phyloP scores from a whole-genome alignment of 352 stramenopile species.

The Phytophthora lateralis region DNA sequence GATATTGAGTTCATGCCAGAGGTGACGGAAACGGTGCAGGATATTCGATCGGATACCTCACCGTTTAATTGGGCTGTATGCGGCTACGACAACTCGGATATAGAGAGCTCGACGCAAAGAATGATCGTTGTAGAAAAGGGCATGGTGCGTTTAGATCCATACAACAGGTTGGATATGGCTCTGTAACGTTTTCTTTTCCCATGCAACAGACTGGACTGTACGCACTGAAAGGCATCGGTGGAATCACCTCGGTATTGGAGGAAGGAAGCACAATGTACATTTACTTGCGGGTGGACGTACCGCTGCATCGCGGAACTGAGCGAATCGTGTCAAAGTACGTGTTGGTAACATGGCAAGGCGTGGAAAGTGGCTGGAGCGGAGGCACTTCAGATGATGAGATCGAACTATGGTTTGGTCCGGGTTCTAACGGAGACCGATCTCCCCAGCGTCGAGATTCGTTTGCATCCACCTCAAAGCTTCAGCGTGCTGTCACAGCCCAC shows the following conservation, averaged over 20 bases:
- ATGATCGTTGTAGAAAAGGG: constrained; percentile 86
- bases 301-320: constrained; percentile 79
- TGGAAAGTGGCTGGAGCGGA: constrained; percentile 47
- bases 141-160: constrained; percentile 58
- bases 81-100: constrained; percentile 73
- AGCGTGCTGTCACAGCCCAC: constrained; percentile 79
- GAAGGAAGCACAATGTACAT: constrained; percentile 89
- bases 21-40: constrained; percentile 67
- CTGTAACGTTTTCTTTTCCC: constrained; percentile 6
- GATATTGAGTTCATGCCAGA: constrained; percentile 85
- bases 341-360: constrained; percentile 84
- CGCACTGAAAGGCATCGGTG: constrained; percentile 81
- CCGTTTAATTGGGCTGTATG: constrained; percentile 89
- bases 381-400: constrained; percentile 81
- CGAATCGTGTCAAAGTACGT: constrained; percentile 89
- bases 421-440: constrained; percentile 50
- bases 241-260: constrained; percentile 74
- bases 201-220: constrained; percentile 71
- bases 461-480: constrained; percentile 76
- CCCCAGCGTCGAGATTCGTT: constrained; percentile 46
- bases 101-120: constrained; percentile 60
- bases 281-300: constrained; percentile 89
- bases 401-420: constrained; percentile 57
- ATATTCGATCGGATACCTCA: constrained; percentile 80
- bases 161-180: background rate